Evolutionary conservation across 176 grass and related monocot species (phyloP), one percentile per base, ranked within the genome.

Genomic region (Ensete glaucum): DNA sequence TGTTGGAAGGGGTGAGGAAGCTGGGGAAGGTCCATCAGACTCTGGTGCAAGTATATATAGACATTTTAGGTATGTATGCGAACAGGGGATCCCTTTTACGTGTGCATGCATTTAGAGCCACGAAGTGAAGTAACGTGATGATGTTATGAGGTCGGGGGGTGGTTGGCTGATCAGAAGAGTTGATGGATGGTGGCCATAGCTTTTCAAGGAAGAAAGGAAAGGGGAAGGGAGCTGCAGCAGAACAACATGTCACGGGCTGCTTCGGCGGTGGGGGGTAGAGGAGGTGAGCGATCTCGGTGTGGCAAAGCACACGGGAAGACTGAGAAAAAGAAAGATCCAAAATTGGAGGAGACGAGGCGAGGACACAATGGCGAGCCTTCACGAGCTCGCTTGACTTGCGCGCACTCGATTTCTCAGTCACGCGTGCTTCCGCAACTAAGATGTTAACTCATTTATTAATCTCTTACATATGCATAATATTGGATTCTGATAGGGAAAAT

Each of bases 81-180:
- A 43, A 43, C 34, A 43, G 0, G 34, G 11, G 22, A 64, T 14
- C 22, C 21, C 2, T 13, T 64, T 64, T 55, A 84, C 57, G 57
- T 73, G 52, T 27, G 79, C 86, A 69, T 82, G 86, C 62, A 80
- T 86, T 87, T 67, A 62, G 81, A 51, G 48, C 80, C 0, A 85
- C 67, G 72, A 79, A 53, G 64, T 62, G 9, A 26, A 65, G 11
- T 26, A 29, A 27, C 13, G 24, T 27, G 22, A 34, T 12, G 23
- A 11, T 67, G 34, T 6, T 43, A 43, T 43, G 34, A 4, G 34
- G 34, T 43, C 6, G 64, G 64, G 11, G 12, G 22, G 25, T 67
- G 23, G 64, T 34, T 25, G 64, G 24, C 10, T 1, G 22, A 67
- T 17, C 17, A 60, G 57, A 17, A 20, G 17, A 19, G 57, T 60